Base-by-base conservation (phyloP, 495 filamentous ascomycete species). In the Rusavskia elegans region DNA sequence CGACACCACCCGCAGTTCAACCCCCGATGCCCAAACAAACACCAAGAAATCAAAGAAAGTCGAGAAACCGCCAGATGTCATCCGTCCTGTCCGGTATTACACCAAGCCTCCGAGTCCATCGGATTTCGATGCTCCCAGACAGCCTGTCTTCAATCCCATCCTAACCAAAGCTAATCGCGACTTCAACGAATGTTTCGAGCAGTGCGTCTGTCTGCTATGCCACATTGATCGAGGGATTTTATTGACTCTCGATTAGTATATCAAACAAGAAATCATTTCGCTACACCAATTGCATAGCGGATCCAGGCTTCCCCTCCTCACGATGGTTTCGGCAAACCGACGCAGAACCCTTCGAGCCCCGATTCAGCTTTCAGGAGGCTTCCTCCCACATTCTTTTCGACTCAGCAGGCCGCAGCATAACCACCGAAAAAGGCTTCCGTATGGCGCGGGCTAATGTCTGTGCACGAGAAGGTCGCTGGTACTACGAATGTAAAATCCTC, bases 311-410 rank as follows among this genome's bases (percentile, higher is more conserved):
- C 52, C 82, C 83, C 8, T 85, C 88, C 49, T 88, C 86, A 54
- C 83, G 89, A 59, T 93, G 89, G 68, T 88, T 86, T 63, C 84
- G 92, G 46, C 84, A 87, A 53, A 87, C 89, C 23, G 93, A 97
- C 64, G 78, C 85, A 11, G 75, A 73, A 48, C 93, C 89, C 3
- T 89, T 83, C 63, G 74, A 80, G 44, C 72, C 88, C 11, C 82
- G 88, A 44, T 82, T 99, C 57, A 87, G 81, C 67, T 93, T 89
- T 61, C 89, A 96, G 65, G 93, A 99, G 66, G 82, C 84, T 8
- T 86, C 90, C 2, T 80, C 83, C 1, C 78, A 84, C 60, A 78
- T 88, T 61, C 78, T 80, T 57, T 79, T 86, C 61, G 80, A 82
- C 63, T 63, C 73, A 49, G 64, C 65, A 14, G 80, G 75, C 5